Percentiles rank a stretch among this genome's conserved stretches.
phyloP scores from a whole-genome alignment of 345 rosid genomes.

The Gossypium arboreum region DNA sequence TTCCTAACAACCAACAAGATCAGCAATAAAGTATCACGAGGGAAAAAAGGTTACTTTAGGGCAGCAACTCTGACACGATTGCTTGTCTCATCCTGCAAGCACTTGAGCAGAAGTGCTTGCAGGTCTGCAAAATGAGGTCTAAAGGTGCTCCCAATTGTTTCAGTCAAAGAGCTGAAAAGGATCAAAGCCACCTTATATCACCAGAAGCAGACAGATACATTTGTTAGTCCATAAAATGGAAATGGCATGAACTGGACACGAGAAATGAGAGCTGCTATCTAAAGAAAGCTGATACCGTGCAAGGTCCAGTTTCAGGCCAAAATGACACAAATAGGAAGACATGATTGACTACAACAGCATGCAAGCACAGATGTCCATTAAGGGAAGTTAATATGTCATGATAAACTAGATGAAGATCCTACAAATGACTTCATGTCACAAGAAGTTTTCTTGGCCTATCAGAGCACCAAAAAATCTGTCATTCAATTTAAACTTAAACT shows the following conservation, averaged over 20 bases:
- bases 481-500: not conserved
- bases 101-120: conserved; percentile 89
- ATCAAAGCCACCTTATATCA: conserved; percentile 78
- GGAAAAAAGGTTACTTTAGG: conserved; percentile 57
- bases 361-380: not conserved
- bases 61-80: conserved; percentile 95
- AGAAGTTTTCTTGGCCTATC: not conserved
- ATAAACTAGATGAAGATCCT: not conserved
- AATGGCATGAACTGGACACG: not conserved
- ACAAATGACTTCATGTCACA: not conserved
- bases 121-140: conserved; percentile 80
- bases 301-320: not conserved
- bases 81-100: conserved; percentile 89
- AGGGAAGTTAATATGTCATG: not conserved
- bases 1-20: conserved; percentile 7
- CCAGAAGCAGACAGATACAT: conserved; percentile 17
- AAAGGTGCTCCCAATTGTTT: conserved; percentile 87
- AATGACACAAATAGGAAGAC: not conserved
- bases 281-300: not conserved
- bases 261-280: not conserved
- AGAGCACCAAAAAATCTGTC: not conserved
- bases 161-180: conserved; percentile 97
- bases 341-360: not conserved
- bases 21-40: conserved; percentile 7
- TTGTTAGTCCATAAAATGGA: conserved; percentile 11